phyloP scores from a whole-genome alignment of 176 grass and related monocot genomes.

The Phoenix roebelenii region DNA sequence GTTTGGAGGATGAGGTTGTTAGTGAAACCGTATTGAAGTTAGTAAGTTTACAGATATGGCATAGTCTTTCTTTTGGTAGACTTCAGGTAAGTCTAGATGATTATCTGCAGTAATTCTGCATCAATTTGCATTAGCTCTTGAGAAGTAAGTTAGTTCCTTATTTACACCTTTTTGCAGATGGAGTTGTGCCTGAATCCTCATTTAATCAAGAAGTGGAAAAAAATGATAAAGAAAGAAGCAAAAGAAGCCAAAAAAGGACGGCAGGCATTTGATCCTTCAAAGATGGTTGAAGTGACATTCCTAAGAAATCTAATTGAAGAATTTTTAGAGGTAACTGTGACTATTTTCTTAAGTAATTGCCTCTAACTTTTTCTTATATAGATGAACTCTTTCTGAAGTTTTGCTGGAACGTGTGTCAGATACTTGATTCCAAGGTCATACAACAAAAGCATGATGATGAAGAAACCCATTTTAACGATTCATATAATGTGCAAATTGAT shows the following conservation, averaged over 20 bases:
- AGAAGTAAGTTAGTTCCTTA: not conserved
- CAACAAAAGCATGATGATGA: conserved; percentile 33
- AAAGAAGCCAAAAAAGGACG: conserved; percentile 68
- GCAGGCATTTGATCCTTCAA: conserved; percentile 38
- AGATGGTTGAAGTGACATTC: conserved; percentile 60
- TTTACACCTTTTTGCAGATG: conserved; percentile 59
- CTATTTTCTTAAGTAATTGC: not conserved
- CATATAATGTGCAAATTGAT: conserved; percentile 44
- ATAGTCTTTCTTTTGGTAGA: conserved; percentile 68
- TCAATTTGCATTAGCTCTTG: too few relatives aligned
- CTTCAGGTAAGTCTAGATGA: conserved; percentile 48
- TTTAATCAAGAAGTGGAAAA: conserved; percentile 94
- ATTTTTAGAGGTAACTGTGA: conserved; percentile 67
- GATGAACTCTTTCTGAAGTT: not conserved
- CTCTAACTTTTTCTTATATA: not conserved
- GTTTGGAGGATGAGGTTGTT: conserved; percentile 91
- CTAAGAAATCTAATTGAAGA: conserved; percentile 83
- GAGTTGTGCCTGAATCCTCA: conserved; percentile 84
- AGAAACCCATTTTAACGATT: conserved; percentile 33
- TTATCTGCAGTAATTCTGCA: not conserved
- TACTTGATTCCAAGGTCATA: conserved; percentile 81
- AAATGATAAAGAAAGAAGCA: conserved; percentile 82
- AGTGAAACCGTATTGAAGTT: conserved; percentile 82
- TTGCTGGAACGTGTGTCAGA: conserved; percentile 24
- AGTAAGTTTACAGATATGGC: conserved; percentile 85